Base-by-base conservation (phyloP, 2,329 filamentous ascomycete genomes). In the Ascochyta viciae-villosae region DNA sequence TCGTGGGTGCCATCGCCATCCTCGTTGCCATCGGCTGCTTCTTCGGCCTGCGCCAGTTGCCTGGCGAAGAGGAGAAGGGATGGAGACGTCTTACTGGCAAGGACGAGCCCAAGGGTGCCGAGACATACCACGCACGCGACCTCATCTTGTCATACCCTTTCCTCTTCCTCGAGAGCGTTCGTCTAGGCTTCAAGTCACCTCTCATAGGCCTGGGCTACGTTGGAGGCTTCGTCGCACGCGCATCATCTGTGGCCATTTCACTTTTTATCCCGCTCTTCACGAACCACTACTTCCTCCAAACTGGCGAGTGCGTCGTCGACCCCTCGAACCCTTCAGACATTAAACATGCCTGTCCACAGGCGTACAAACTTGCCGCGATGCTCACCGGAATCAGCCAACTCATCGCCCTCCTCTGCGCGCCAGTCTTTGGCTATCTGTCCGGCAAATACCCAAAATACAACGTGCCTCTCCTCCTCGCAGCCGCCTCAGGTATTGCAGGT, bases 221-320 rank as follows among this genome's bases (percentile, higher is more conserved):
- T 0, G 95, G 94, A 60, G 95, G 95, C 1, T 97, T 98, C 68
- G 94, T 99, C 2, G 94, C 93, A 9, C 87, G 95, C 52, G 93
- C 95, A 7, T 97, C 93, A 0, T 96, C 92, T 0, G 95, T 99
- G 5, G 94, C 91, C 48, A 96, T 99, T 62, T 96, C 92, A 0
- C 85, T 98, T 6, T 99, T 98, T 77, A 90, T 99, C 50, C 95
- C 95, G 0, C 84, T 99, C 2, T 96, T 90, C 71, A 87, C 97
- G 66, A 98, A 98, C 73, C 88, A 91, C 23, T 96, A 91, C 75
- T 98, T 94, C 76, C 90, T 94, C 61, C 80, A 82, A 44, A 89
- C 89, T 49, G 93, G 92, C 2, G 89, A 90, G 63, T 98, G 95
- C 78, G 83, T 86, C 27, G 78, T 75, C 15, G 76, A 80, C 37